Evolutionary conservation across 306 rosid species (phyloP), one percentile per base, ranked within the genome.

Genomic region (Hippophae gyantsensis): DNA sequence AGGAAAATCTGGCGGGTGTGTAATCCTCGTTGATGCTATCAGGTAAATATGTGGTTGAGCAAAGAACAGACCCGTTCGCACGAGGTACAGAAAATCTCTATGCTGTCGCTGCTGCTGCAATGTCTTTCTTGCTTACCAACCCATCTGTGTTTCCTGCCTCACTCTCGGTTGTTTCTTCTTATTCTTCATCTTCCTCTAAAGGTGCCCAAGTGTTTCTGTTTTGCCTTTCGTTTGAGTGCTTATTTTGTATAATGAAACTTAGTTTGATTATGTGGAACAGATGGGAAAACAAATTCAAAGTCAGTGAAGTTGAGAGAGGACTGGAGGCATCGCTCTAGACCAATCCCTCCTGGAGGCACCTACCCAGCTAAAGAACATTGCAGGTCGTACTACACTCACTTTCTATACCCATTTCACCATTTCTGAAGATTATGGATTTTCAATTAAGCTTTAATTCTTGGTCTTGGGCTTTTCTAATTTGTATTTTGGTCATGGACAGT

Each of bases 351-450:
- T 10, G 98, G 96, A 69, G 95, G 95, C 41, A 87, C 86, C 48
- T 85, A 92, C 68, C 98, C 98, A 0, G 98, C 98, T 13, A 92
- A 87, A 73, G 96, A 92, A 64, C 89, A 87, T 45, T 92, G 98
- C 95, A 90, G 97, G 97, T 90, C 14, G 2, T 8, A 11, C 9
- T 6, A 41, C 8, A 6, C 40, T 32, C 63, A 41, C 25, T 55
- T 64, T 64, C 54, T 52, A 2, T 41, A 11, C 14, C 57, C 59
- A 10, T 2, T 6, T 65, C 38, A 50, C 13, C 56, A 7, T 6
- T 64, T 64, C 0, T 65, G 8, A 46, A 58, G 11, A 43, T 41
- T 10, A 14, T 23, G 14, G 40, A 1, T 18, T 61, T 9, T 60
- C 23, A 40, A 5, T 10, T 56, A 51, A 48, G 9, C 49, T 7